These are phyloP conservation scores for Aspergillus homomorphus DNA, from an alignment of 495 filamentous ascomycete species.

Conservation along the genomic window DNA sequence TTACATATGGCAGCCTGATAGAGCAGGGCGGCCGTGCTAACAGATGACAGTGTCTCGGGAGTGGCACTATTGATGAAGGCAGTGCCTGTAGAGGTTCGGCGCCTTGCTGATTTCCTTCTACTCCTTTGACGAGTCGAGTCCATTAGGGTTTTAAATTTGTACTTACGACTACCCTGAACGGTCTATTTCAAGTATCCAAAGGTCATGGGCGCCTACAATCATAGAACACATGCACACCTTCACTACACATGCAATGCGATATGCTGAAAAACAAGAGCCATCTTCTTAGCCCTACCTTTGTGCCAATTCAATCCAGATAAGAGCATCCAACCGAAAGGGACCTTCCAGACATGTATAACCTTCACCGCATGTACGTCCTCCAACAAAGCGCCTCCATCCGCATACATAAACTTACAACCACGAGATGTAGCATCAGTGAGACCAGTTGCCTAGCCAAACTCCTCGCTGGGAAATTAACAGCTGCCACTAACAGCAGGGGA, in stretches of 20 bases:
- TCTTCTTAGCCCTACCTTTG: not conserved
- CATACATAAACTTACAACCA: slow-evolving; percentile 31
- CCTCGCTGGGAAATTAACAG: slow-evolving; percentile 43
- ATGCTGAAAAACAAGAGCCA: not conserved
- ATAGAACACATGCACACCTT: not conserved
- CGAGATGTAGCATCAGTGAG: slow-evolving; percentile 30
- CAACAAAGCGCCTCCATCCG: slow-evolving; percentile 37
- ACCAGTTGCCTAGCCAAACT: slow-evolving; percentile 27
- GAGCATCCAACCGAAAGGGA: not conserved
- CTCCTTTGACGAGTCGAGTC: too few species aligned
- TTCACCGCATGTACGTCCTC: slow-evolving; percentile 15
- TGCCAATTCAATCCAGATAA: not conserved
- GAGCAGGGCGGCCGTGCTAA: too few species aligned
- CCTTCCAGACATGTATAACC: slow-evolving; percentile 1
- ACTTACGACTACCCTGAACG: not conserved
- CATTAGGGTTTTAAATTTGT: too few species aligned
- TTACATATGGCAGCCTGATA: too few species aligned
- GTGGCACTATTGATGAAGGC: too few species aligned
- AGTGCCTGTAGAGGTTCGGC: too few species aligned
- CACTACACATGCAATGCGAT: not conserved
- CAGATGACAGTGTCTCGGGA: too few species aligned
- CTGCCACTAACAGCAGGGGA: slow-evolving; percentile 57
- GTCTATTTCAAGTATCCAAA: not conserved
- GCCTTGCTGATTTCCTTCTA: too few species aligned
- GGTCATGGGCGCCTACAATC: not conserved